These are phyloP conservation scores for Chamaecyparis obtusa DNA, from an alignment of 75 land plant genomes.

Conservation along the genomic window DNA sequence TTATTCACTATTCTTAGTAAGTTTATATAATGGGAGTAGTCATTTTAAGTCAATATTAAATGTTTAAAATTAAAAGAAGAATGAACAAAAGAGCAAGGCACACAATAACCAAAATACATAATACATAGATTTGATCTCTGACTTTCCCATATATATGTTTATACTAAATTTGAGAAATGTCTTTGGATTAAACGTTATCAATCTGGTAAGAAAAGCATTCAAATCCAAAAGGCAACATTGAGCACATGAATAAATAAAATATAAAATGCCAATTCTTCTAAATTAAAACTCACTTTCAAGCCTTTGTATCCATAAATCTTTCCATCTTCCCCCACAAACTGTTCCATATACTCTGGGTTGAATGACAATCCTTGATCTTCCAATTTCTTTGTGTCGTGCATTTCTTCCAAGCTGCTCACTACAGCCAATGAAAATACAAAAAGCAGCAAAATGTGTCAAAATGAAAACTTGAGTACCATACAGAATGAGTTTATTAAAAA, in stretches of 20 bases:
- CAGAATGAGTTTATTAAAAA: background rate
- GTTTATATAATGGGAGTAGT: too few relatives aligned
- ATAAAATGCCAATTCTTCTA: background rate
- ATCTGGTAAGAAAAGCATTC: background rate
- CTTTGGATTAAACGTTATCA: background rate
- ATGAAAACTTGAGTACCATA: background rate
- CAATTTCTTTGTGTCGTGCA: background rate
- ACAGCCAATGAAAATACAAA: constrained; percentile 5
- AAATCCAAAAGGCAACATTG: background rate
- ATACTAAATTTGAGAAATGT: background rate
- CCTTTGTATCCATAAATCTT: constrained; percentile 90
- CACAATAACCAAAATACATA: too few relatives aligned
- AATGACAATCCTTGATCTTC: constrained; percentile 2
- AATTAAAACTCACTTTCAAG: constrained; percentile 16
- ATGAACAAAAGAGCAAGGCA: too few relatives aligned
- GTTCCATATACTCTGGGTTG: constrained; percentile 62
- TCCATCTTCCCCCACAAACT: constrained; percentile 83
- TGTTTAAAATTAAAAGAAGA: too few relatives aligned
- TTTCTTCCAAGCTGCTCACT: constrained; percentile 8
- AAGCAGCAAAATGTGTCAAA: background rate
- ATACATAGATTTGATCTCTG: background rate
- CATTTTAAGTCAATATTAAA: too few relatives aligned
- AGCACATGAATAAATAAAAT: background rate
- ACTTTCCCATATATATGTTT: background rate
- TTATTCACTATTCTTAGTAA: too few relatives aligned